Percentiles rank a stretch among this genome's conserved stretches.
These are phyloP conservation scores for Geotrichum citri-aurantii DNA, from an alignment of 1,139 yeast genomes.

Conservation along the genomic window DNA sequence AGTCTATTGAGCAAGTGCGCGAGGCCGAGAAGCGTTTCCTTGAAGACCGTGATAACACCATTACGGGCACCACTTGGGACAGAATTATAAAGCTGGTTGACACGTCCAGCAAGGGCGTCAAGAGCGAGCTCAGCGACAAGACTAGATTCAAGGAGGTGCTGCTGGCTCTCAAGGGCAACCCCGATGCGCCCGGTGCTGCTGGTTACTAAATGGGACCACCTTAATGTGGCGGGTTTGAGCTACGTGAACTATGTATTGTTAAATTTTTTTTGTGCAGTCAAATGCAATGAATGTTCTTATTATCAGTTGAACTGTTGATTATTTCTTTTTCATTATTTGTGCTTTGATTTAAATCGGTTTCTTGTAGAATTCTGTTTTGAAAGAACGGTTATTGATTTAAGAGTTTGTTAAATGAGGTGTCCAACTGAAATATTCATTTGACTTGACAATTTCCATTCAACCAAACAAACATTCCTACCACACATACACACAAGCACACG, in stretches of 20 bases:
- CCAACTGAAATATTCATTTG: background rate
- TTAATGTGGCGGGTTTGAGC: background rate
- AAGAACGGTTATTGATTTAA: background rate
- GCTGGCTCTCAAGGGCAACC: constrained; percentile 60
- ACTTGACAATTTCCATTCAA: background rate
- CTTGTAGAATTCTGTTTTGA: background rate
- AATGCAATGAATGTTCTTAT: background rate
- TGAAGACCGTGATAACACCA: constrained; percentile 72
- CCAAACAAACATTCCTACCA: background rate
- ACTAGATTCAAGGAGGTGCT: constrained; percentile 64
- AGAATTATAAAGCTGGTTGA: constrained; percentile 56
- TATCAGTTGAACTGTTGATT: background rate
- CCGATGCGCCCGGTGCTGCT: constrained; percentile 67
- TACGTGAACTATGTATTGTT: background rate
- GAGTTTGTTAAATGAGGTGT: background rate
- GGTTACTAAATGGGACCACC: constrained; percentile 40
- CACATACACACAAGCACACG: background rate
- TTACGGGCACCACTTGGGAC: constrained; percentile 79
- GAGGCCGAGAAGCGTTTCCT: constrained; percentile 65
- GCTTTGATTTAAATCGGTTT: too few species aligned
- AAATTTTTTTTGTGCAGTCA: background rate
- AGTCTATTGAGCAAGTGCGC: constrained; percentile 55
- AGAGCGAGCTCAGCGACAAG: constrained; percentile 55
- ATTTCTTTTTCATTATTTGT: too few species aligned
- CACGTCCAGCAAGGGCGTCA: constrained; percentile 39